Conservation (phyloP, 75 land plant genomes). For the Azolla pinnata region DNA sequence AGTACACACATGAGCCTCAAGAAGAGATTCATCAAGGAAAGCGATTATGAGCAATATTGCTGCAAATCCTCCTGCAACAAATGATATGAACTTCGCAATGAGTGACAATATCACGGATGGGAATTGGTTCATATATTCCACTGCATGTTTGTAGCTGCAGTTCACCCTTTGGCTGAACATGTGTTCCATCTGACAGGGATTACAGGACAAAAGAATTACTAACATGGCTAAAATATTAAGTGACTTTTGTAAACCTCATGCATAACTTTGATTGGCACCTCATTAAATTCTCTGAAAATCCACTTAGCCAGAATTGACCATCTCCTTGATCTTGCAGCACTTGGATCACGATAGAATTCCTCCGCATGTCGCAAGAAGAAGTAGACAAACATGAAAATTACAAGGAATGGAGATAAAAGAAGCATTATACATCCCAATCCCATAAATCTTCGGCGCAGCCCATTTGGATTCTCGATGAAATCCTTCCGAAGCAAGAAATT, state of each 20-base stretch:
- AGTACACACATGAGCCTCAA: conserved; percentile 77
- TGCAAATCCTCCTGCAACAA: conserved; percentile 81
- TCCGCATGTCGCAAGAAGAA: conserved; percentile 91
- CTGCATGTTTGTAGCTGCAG: conserved; percentile 72
- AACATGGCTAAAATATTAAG: neutral
- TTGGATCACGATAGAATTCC: conserved; percentile 89
- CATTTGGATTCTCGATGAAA: conserved; percentile 56
- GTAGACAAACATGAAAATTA: conserved; percentile 81
- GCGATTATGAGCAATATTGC: conserved; percentile 82
- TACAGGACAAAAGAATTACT: neutral
- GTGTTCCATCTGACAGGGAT: conserved; percentile 68
- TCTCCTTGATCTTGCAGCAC: conserved; percentile 73
- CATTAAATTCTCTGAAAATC: conserved; percentile 95
- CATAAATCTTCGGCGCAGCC: conserved; percentile 62
- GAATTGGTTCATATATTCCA: conserved; percentile 85
- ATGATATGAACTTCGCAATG: conserved; percentile 83
- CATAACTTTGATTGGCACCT: conserved; percentile 60
- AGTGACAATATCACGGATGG: conserved; percentile 80
- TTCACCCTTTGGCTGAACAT: conserved; percentile 77
- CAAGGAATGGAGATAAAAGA: conserved; percentile 76
- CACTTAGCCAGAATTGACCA: conserved; percentile 98
- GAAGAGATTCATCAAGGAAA: conserved; percentile 86
- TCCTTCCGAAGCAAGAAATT: conserved; percentile 67
- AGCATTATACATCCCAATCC: conserved; percentile 65
- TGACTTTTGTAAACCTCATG: conserved; percentile 1